Evolutionary conservation across 352 stramenopile genomes (phyloP), one percentile per base, ranked within the genome.

Genomic region (Phytophthora pini): DNA sequence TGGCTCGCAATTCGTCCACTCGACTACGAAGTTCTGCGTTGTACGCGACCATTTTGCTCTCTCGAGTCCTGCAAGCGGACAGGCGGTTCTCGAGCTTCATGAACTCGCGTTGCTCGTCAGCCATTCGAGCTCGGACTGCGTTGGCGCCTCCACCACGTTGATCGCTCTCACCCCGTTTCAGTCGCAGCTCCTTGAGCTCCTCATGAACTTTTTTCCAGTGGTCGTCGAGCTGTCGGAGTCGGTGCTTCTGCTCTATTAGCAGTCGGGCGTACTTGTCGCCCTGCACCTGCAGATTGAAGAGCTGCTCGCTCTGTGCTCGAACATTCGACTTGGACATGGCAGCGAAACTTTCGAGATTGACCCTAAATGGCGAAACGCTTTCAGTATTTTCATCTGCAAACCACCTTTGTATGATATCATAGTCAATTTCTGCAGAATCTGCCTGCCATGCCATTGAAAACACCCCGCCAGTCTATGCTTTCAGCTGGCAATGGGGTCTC

Each of bases 271-370:
- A 94, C 65, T 91, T 92, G 78, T 94, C 85, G 15, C 81, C 81
- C 65, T 92, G 81, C 3, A 92, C 72, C 57, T 94, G 85, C n/a
- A 94, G 66, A 49, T 88, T 88, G 74, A 94, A 94, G 50, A 92
- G 78, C 71, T 89, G 77, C 58, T 94, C 85, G 46, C 81, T 92
- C 71, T 92, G 82, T 24, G 81, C 80, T 31, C 76, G 76, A 44
- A 76, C 80, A 57, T 89, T 89, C 27, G 76, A 81, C 74, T 85
- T 88, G 69, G 78, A 74, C 78, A 89, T 90, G 13, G 24, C 26
- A 15, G 6, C 22, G 15, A 55, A 68, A 56, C 36, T 57, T 38
- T 38, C 38, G 17, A 55, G 44, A 40, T 8, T 27, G 34, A 7
- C 13, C 4, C 5, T 13, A 11, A 39, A 54, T 46, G 32, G 50